Evolutionary conservation across 306 rosid genomes (phyloP).

Genomic region (Arachis hypogaea): DNA sequence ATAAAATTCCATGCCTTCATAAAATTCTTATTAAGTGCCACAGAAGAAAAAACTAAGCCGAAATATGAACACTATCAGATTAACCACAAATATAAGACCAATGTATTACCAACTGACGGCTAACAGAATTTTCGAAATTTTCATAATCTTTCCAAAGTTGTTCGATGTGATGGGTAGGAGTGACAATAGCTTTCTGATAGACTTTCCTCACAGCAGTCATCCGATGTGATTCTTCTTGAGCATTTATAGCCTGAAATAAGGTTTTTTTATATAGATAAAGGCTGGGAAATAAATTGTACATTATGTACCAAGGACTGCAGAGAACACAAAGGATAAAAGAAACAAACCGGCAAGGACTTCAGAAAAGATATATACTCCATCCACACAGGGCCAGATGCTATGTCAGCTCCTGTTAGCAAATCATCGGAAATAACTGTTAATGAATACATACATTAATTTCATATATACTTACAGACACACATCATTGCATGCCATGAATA

Average conservation of each 20-base stretch:
- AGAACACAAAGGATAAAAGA: conserved; percentile 33
- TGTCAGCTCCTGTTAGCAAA: conserved; percentile 76
- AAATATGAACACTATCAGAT: conserved; percentile 27
- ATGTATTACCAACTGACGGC: conserved; percentile 86
- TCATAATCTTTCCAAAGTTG: conserved; percentile 96
- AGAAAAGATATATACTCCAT: conserved; percentile 87
- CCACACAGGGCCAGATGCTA: conserved; percentile 97
- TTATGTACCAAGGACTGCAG: conserved; percentile 23
- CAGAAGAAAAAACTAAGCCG: conserved; percentile 9
- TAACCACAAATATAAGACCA: conserved; percentile 27
- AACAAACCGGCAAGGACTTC: conserved; percentile 82
- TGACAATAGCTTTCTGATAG: conserved; percentile 87
- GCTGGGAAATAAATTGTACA: conserved; percentile 18
- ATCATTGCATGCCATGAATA: background rate
- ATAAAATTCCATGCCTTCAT: conserved; percentile 31
- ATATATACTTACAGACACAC: background rate
- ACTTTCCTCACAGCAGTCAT: conserved; percentile 83
- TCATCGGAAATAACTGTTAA: conserved; percentile 36
- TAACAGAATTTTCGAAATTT: conserved; percentile 91
- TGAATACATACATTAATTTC: conserved; percentile 9
- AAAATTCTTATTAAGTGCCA: conserved; percentile 25
- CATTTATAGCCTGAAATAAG: conserved; percentile 57
- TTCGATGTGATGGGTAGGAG: conserved; percentile 94
- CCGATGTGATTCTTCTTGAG: conserved; percentile 87
- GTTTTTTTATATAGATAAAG: background rate